phyloP scores from a whole-genome alignment of 345 rosid species.

The Eucalyptus melliodora region DNA sequence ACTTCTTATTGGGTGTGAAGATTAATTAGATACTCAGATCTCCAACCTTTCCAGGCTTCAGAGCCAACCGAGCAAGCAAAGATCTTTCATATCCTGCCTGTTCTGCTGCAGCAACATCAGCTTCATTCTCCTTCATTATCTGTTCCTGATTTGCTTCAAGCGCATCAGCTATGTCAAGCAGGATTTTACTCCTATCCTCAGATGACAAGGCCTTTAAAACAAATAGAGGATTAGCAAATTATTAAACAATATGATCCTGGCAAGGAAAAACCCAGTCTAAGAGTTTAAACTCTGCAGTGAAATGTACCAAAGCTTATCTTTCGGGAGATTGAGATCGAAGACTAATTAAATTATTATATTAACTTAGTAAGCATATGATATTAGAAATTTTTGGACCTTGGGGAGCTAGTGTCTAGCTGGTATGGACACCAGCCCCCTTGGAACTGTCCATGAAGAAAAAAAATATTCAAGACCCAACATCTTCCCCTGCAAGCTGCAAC shows the following conservation, averaged over 20 bases:
- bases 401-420: neutral
- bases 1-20: neutral
- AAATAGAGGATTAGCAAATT: neutral
- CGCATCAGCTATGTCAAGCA: constrained; percentile 74
- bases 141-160: constrained; percentile 65
- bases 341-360: neutral
- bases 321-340: neutral
- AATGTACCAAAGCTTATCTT: neutral
- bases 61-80: constrained; percentile 63
- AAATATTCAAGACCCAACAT: neutral
- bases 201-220: constrained; percentile 53
- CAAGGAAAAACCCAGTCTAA: neutral
- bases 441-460: neutral
- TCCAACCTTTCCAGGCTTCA: constrained; percentile 82
- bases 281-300: neutral
- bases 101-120: constrained; percentile 77
- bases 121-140: constrained; percentile 62
- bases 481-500: neutral
- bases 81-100: constrained; percentile 66
- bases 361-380: neutral
- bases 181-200: constrained; percentile 57
- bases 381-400: neutral
- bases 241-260: neutral
- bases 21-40: neutral
- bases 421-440: neutral